Base-by-base conservation (phyloP, 257 asterid species). In the Cynanchum wilfordii region DNA sequence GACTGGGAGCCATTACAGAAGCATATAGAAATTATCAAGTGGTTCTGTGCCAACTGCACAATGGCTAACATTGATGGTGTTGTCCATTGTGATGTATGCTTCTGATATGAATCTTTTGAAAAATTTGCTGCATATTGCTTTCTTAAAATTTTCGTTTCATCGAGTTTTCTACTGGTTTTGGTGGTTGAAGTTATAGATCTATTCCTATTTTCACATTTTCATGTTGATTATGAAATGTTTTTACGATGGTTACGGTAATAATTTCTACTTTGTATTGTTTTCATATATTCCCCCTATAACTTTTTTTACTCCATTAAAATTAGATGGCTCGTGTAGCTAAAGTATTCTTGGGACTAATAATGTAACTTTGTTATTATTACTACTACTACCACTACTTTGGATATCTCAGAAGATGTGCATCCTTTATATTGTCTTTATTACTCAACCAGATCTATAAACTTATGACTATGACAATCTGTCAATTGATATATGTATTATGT, bases 1-100 rank as follows among this genome's bases (percentile, higher is more conserved):
- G 86, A 86, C 64, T 86, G 90, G 90, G 86, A 83, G 49, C 90
- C 91, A n/a, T 64, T 79, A 54, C 79, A 74, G 29, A 79, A 72
- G 52, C 83, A 76, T 56, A 50, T 83, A 22, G 84, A 82, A 78
- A 76, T 86, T 64, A 64, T 80, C 24, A 90, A 86, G 84, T 95
- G 99, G 99, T 92, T 90, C 85, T 95, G 98, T 82, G 83, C 84
- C 77, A 95, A 95, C 80, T 95, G 99, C 81, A 90, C 98, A 2
- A 83, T 92, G 92, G 85, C 71, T 72, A 95, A 95, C 78, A 73
- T 85, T 69, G 95, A 84, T 30, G 82, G 29, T 58, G 82, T 79
- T 71, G 69, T 76, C 30, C 85, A 84, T 73, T 95, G 99, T 75
- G 82, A 89, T 75, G 98, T 95, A 80, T 71, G 90, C 77, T 54